phyloP scores from a whole-genome alignment of 2,329 filamentous ascomycete species.

The Alternaria postmessia region DNA sequence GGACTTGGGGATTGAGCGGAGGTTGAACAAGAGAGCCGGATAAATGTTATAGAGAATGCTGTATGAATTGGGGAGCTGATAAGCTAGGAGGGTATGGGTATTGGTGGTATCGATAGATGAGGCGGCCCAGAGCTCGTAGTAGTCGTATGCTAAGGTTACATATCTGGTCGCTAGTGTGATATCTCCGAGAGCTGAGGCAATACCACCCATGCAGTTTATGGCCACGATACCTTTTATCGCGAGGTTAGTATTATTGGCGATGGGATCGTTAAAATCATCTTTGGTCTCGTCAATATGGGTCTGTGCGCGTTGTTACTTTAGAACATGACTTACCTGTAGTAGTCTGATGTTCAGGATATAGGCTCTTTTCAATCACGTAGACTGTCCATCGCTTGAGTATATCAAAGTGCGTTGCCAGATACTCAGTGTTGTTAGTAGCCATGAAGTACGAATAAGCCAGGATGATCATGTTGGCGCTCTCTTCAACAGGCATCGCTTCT shows the following conservation, averaged over 20 bases:
- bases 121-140: not conserved
- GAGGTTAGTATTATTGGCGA: not conserved
- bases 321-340: not conserved
- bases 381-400: not conserved
- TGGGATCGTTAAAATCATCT: not conserved
- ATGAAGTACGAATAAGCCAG: not conserved
- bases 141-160: not conserved
- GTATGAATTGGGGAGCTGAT: not conserved
- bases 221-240: not conserved
- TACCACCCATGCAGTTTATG: not conserved
- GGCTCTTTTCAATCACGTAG: not conserved
- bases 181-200: not conserved
- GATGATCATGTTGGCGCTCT: conserved; percentile 1
- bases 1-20: not conserved
- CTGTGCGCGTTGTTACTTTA: not conserved
- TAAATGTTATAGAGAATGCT: conserved; percentile 1
- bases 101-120: not conserved
- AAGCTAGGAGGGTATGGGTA: not conserved
- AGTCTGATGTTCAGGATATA: not conserved
- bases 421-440: not conserved
- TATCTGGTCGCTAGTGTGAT: not conserved
- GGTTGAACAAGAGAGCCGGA: not conserved
- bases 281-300: not conserved
- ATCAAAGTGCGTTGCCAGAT: not conserved
- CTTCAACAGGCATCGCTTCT: conserved; percentile 1